Conservation (phyloP, 225 moss, liverwort and hornwort genomes). For the Physcomitrium patens region DNA sequence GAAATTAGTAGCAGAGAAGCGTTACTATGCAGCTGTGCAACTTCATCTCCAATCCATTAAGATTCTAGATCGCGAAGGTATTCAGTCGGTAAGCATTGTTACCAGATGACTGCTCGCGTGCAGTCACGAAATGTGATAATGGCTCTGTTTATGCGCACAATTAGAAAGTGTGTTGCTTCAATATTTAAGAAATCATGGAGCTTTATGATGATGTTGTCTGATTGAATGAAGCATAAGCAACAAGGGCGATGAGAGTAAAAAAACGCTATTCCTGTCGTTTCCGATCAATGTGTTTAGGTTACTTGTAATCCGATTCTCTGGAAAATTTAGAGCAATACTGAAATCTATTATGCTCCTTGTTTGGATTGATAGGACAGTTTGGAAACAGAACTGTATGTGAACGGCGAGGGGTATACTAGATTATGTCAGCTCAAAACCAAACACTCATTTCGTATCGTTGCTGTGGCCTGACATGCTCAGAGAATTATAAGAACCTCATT, state of each 20-base stretch:
- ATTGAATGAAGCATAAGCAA: background rate
- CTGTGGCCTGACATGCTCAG: background rate
- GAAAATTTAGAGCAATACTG: background rate
- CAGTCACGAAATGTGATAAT: no score
- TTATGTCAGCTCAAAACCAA: constrained; percentile 2
- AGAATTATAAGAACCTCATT: background rate
- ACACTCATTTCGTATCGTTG: background rate
- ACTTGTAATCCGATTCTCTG: no score
- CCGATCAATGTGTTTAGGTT: background rate
- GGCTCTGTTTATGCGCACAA: no score
- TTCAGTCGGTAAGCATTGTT: constrained; percentile 67
- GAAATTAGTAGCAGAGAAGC: constrained; percentile 79
- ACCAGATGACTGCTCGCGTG: background rate
- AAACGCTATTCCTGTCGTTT: no score
- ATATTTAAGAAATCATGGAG: background rate
- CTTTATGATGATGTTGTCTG: background rate
- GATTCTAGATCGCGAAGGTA: constrained; percentile 94
- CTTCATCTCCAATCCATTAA: constrained; percentile 89
- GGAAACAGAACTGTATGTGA: background rate
- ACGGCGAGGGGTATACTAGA: background rate
- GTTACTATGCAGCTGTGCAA: constrained; percentile 92
- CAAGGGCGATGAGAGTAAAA: background rate
- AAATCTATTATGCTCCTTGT: background rate
- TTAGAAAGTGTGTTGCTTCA: background rate
- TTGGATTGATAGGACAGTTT: no score